Conservation (phyloP, 371 early-diverging fungal genomes). For the Fennellomyces sp. region DNA sequence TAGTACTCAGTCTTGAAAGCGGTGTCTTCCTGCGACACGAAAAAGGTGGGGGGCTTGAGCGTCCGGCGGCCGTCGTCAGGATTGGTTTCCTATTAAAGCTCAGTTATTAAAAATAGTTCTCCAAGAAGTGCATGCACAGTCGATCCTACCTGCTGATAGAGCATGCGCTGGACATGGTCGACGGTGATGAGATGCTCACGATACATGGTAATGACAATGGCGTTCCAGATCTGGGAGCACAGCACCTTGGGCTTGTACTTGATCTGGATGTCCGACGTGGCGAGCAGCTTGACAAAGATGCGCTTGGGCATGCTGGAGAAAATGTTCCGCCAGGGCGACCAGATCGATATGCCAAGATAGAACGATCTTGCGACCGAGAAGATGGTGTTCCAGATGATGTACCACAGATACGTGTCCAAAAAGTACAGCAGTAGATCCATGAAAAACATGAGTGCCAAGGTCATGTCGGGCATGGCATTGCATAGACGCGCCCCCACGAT, state of each 20-base stretch:
- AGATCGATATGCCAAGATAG: conserved; percentile 82
- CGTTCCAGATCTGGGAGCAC: conserved; percentile 89
- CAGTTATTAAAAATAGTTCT: background rate
- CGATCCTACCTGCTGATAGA: conserved; percentile 74
- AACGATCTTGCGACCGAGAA: conserved; percentile 84
- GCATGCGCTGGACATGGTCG: conserved; percentile 76
- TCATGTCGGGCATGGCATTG: conserved; percentile 71
- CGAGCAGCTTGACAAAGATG: conserved; percentile 80
- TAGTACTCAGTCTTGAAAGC: conserved; percentile 80
- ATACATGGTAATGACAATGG: conserved; percentile 87
- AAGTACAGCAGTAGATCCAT: conserved; percentile 83
- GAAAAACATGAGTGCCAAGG: conserved; percentile 78
- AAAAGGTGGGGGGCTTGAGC: conserved; percentile 82
- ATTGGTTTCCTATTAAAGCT: conserved; percentile 27
- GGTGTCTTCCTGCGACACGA: conserved; percentile 83
- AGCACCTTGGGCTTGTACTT: conserved; percentile 75
- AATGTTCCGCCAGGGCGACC: conserved; percentile 89
- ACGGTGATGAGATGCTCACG: conserved; percentile 83
- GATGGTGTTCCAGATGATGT: conserved; percentile 84
- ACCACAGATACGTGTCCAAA: conserved; percentile 92
- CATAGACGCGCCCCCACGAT: conserved; percentile 58
- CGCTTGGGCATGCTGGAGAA: conserved; percentile 87
- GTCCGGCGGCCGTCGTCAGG: conserved; percentile 73
- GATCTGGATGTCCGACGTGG: conserved; percentile 74
- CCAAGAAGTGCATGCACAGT: no score